Evolutionary conservation across 2,329 filamentous ascomycete species (phyloP).

Genomic region (Colletotrichum magnum): DNA sequence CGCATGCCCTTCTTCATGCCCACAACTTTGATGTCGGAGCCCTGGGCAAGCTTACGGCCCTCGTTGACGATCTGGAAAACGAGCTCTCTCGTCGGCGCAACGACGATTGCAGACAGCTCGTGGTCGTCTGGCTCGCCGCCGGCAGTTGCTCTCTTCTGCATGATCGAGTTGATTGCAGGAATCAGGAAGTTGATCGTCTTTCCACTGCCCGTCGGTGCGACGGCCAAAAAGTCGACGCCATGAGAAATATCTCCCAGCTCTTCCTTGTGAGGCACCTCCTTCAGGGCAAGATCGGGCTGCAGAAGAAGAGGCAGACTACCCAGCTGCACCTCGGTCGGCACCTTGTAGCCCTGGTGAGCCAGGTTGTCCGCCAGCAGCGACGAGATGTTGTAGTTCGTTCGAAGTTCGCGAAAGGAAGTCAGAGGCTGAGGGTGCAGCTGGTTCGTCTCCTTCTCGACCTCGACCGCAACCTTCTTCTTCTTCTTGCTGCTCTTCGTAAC

Average conservation of each 20-base stretch:
- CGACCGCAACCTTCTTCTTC: constrained; percentile 56
- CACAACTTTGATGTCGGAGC: constrained; percentile 84
- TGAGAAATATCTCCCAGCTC: constrained; percentile 48
- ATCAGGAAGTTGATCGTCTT: constrained; percentile 96
- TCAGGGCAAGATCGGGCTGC: constrained; percentile 65
- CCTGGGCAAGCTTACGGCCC: constrained; percentile 82
- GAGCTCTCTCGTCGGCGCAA: constrained; percentile 85
- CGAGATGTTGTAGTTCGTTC: constrained; percentile 80
- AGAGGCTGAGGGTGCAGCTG: constrained; percentile 86
- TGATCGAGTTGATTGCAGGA: constrained; percentile 83
- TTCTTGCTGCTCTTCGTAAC: constrained; percentile 71
- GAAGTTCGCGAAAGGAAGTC: constrained; percentile 81
- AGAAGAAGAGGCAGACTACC: constrained; percentile 86
- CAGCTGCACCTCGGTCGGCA: constrained; percentile 95
- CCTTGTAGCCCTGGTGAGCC: constrained; percentile 83
- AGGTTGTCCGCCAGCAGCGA: constrained; percentile 83
- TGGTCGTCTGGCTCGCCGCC: constrained; percentile 58
- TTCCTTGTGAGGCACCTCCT: constrained; percentile 51
- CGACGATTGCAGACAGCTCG: constrained; percentile 75
- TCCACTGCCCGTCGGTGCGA: constrained; percentile 95
- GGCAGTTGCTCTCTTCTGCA: constrained; percentile 65
- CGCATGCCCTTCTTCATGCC: constrained; percentile 90
- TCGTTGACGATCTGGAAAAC: constrained; percentile 87
- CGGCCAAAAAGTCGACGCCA: constrained; percentile 82
- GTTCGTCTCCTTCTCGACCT: constrained; percentile 68